Evolutionary conservation across 768 basidiomycete species (phyloP), one percentile per base, ranked within the genome.

Genomic region (Leccinum barrowsii): DNA sequence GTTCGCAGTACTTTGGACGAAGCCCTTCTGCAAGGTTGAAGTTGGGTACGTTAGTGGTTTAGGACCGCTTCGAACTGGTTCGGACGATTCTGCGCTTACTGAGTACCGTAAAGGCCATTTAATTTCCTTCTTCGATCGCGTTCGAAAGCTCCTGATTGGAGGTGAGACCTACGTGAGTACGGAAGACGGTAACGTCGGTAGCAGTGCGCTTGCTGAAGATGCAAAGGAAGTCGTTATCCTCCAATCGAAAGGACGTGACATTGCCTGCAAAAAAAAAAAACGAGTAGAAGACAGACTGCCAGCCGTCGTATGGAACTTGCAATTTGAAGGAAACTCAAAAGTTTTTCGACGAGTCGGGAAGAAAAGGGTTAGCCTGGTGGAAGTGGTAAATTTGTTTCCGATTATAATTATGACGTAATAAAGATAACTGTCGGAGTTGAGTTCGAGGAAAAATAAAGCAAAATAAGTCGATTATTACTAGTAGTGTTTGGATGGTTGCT

Each of bases 371-470:
- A 35, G 13, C 34, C 30, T 32, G 30, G 30, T 30, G 28, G 28
- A 30, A 32, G 30, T 32, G 6, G 13, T 37, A 37, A 37, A 17
- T 37, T 17, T 17, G 17, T 17, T 37, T 37, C 37, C 17, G 15
- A 37, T 17, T 4, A 37, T 13, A 37, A 37, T 37, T 37, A 42
- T 42, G n/a, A 42, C 40, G 40, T 42, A 42, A 42, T 42, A 42
- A 42, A 5, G n/a, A 42, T 42, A 42, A 42, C 17, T n/a, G 40
- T n/a, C 40, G 70, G 70, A 65, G 62, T 70, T 72, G 30, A 37
- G 57, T 61, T 58, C 52, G 53, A 8, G 54, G 37, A 67, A 64
- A 72, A 42, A 42, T 42, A 42, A 42, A 42, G 3, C n/a, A n/a
- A 42, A 42, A 42, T 71, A 69, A 70, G 67, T 64, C 60, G 52